Conservation (phyloP, 176 grass and related monocot species). For the Metroxylon sagu region DNA sequence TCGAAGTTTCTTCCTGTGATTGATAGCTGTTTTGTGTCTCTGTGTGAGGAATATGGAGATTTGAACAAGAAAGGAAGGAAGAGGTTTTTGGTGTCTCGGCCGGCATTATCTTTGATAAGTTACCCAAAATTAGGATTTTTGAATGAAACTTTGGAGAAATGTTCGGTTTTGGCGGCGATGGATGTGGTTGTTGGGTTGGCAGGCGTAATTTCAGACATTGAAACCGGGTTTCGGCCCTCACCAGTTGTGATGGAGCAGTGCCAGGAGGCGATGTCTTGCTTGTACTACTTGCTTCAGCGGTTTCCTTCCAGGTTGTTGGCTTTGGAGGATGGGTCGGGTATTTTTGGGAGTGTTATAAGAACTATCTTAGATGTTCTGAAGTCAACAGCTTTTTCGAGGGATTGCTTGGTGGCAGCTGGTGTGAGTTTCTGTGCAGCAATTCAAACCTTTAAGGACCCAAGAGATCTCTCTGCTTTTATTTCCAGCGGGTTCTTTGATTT, state of each 20-base stretch:
- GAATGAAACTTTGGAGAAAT: constrained; percentile 62
- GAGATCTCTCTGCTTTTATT: constrained; percentile 62
- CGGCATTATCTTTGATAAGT: constrained; percentile 71
- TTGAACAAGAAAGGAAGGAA: constrained; percentile 52
- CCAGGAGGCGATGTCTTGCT: constrained; percentile 96
- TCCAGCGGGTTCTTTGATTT: constrained; percentile 51
- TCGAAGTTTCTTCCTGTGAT: constrained; percentile 45
- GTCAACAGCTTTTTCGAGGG: constrained; percentile 77
- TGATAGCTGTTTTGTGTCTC: constrained; percentile 44
- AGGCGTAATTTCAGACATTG: constrained; percentile 47
- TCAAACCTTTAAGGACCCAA: constrained; percentile 52
- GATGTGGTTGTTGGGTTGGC: constrained; percentile 69
- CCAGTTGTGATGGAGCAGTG: constrained; percentile 95
- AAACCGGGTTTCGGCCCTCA: constrained; percentile 56
- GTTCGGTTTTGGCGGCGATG: constrained; percentile 52
- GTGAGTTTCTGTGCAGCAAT: constrained; percentile 91
- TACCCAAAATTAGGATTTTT: constrained; percentile 89
- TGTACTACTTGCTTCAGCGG: constrained; percentile 94
- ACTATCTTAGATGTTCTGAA: constrained; percentile 81
- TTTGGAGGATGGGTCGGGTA: constrained; percentile 37
- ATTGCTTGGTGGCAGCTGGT: constrained; percentile 90
- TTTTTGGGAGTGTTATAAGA: constrained; percentile 50
- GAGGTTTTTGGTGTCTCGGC: constrained; percentile 70
- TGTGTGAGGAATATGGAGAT: constrained; percentile 66
- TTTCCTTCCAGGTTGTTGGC: constrained; percentile 60